Evolutionary conservation across 1,284 basidiomycete genomes (phyloP), one percentile per base, ranked within the genome.

Genomic region (Cerrena zonata): DNA sequence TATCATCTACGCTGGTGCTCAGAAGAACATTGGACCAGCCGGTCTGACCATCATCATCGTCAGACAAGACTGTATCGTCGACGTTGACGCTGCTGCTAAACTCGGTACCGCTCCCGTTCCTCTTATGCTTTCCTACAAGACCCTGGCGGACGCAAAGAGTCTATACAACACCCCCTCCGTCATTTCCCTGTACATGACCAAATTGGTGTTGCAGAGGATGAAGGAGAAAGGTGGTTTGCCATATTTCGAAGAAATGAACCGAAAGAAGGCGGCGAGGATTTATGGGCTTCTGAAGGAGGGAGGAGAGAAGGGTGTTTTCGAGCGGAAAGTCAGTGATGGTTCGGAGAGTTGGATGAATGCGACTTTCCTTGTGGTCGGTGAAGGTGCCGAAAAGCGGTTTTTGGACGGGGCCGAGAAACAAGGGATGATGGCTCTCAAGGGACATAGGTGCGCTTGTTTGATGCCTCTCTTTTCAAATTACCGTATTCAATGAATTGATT

Each of bases 11-110:
- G 97, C 95, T 11, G 96, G 96, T 38, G 96, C 91, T n/a, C 96
- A 99, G 71, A 99, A 99, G 78, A 99, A 99, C 68, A 77, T 99
- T 47, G 96, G 95, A 3, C 96, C 96, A 1, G 86, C 94, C 0
- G 96, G 96, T 2, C 75, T 96, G 22, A 95, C 94, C 3, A 82
- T 99, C 62, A 75, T 95, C 56, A 95, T 99, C 67, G 91, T 97
- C 18, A 84, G 91, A 27, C 84, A 94, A 57, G 92, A 96, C 69
- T 86, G 96, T 64, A 76, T 96, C 61, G 91, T 93, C 60, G 88
- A 90, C 64, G 85, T 89, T 38, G 87, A 92, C 60, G 84, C 81
- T 5, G 89, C 91, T 0, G 78, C 82, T n/a, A 74, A 73, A 62
- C 75, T 90, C 49, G 89, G 89, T 45, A 83, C 87, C 13, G 68